phyloP scores from a whole-genome alignment of 257 asterid genomes.

The Prunella vulgaris region DNA sequence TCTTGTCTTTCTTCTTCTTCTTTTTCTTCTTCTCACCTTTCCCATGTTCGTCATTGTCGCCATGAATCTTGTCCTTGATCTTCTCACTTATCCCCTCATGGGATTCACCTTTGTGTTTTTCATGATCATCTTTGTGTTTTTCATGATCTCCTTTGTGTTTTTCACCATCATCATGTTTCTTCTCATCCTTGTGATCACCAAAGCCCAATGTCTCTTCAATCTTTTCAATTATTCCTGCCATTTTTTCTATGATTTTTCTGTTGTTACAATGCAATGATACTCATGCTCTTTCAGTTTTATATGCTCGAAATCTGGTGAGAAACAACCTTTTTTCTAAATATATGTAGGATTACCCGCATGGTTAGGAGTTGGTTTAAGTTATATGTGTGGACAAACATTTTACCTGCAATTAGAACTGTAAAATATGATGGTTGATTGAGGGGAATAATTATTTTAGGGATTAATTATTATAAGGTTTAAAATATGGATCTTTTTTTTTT shows the following conservation, averaged over 20 bases:
- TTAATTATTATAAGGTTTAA: no score
- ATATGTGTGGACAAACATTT: neutral
- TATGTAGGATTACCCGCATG: neutral
- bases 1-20: conserved; percentile 26
- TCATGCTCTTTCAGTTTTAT: no score
- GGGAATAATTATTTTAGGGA: no score
- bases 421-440: no score
- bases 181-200: conserved; percentile 28
- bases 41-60: conserved; percentile 18
- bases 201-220: conserved; percentile 36
- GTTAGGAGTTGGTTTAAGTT: conserved; percentile 8
- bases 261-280: no score
- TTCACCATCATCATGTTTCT: neutral
- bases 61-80: conserved; percentile 28
- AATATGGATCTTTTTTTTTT: no score
- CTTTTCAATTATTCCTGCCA: conserved; percentile 49
- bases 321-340: neutral
- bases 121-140: neutral
- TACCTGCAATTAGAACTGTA: neutral
- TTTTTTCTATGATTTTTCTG: neutral
- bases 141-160: neutral
- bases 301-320: no score
- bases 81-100: conserved; percentile 22
- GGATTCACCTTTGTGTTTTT: conserved; percentile 4
- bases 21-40: conserved; percentile 28